Percentiles rank a stretch among this genome's conserved stretches.
Evolutionary conservation across 176 grass and related monocot genomes (phyloP).

Genomic region (Oryza officinalis): DNA sequence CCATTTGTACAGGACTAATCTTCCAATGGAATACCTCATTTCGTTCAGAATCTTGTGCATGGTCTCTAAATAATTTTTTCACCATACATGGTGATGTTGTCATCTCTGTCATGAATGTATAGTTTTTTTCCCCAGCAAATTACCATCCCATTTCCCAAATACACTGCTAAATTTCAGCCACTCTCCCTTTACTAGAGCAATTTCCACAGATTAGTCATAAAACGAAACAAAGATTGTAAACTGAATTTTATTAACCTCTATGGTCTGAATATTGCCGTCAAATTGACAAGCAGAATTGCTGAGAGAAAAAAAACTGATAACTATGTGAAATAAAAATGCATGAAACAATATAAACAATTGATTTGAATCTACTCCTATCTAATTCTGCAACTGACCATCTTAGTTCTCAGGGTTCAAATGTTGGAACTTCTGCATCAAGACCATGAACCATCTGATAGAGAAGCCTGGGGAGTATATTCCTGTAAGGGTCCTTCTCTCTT

Average conservation of each 20-base stretch:
- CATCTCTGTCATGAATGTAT: not conserved
- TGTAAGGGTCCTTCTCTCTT: conserved; percentile 83
- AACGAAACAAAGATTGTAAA: not conserved
- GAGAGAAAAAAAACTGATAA: not conserved
- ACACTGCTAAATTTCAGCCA: not conserved
- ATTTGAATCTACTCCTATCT: conserved; percentile 25
- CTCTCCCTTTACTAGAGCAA: too few relatives aligned
- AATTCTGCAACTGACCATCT: conserved; percentile 38
- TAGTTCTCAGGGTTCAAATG: conserved; percentile 82
- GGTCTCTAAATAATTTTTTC: not conserved
- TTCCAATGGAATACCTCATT: conserved; percentile 50
- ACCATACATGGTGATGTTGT: not conserved
- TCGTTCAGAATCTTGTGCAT: conserved; percentile 18
- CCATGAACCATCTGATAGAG: conserved; percentile 68
- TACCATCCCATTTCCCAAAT: not conserved
- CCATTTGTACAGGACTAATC: conserved; percentile 58
- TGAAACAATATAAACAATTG: conserved; percentile 26
- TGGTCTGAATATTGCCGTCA: not conserved
- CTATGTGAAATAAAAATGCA: not conserved
- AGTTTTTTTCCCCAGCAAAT: not conserved
- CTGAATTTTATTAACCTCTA: conserved; percentile 18
- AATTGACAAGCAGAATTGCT: not conserved
- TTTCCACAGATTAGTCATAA: too few relatives aligned
- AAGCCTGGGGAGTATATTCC: conserved; percentile 75
- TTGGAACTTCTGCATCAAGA: conserved; percentile 63